phyloP scores from a whole-genome alignment of 257 asterid genomes.

The Linaria vulgaris region DNA sequence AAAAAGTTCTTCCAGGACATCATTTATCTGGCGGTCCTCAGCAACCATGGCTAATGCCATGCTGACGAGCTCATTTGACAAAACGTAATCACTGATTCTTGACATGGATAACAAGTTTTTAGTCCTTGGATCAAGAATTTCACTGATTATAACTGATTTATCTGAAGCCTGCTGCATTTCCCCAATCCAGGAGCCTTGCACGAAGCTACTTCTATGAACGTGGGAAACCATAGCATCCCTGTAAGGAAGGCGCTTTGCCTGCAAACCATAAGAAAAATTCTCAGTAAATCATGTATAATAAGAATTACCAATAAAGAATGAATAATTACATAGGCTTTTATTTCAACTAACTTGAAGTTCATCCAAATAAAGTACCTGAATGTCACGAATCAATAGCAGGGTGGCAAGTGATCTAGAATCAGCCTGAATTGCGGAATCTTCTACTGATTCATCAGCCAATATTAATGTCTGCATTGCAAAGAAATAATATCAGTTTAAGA shows the following conservation, averaged over 20 bases:
- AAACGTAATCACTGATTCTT: conserved; percentile 80
- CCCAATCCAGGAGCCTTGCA: conserved; percentile 93
- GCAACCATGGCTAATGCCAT: conserved; percentile 97
- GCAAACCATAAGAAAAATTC: conserved; percentile 33
- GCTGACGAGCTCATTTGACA: conserved; percentile 90
- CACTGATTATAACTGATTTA: conserved; percentile 86
- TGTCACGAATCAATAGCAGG: conserved; percentile 80
- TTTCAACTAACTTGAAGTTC: conserved; percentile 10
- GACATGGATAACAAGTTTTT: conserved; percentile 84
- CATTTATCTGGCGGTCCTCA: conserved; percentile 88
- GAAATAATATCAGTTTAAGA: background rate
- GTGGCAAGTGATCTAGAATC: conserved; percentile 97
- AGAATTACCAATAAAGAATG: background rate
- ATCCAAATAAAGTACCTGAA: conserved; percentile 54
- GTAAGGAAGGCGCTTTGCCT: conserved; percentile 96
- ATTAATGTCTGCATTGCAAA: conserved; percentile 55
- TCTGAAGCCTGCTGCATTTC: conserved; percentile 97
- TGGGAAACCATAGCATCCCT: conserved; percentile 64
- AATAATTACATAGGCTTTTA: background rate
- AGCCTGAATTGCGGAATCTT: conserved; percentile 90
- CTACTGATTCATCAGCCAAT: conserved; percentile 90
- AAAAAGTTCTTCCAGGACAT: conserved; percentile 83
- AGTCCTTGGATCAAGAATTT: conserved; percentile 93
- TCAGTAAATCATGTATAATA: background rate
- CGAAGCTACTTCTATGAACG: conserved; percentile 62